These are phyloP conservation scores for Tephrocybe sp. DNA, from an alignment of 768 basidiomycete species.

Conservation along the genomic window DNA sequence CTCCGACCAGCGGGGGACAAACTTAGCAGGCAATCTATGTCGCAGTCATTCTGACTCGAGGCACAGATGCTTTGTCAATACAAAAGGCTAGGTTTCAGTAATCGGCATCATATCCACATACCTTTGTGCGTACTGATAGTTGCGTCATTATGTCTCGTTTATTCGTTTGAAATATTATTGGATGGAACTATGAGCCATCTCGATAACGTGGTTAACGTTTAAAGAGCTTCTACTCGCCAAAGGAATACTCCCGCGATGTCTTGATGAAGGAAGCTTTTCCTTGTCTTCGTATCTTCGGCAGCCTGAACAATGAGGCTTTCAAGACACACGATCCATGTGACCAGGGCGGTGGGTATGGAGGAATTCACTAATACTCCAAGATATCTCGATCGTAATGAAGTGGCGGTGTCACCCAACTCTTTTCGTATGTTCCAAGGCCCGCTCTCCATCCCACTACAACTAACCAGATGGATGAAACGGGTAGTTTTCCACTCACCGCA, in stretches of 20 bases:
- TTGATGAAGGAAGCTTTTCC: not conserved
- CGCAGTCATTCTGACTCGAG: too few relatives aligned
- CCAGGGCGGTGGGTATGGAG: not conserved
- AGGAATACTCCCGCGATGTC: not conserved
- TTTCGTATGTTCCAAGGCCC: conserved; percentile 9
- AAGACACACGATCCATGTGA: not conserved
- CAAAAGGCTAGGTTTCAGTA: too few relatives aligned
- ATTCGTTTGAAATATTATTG: too few relatives aligned
- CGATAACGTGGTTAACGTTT: not conserved
- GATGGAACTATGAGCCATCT: too few relatives aligned
- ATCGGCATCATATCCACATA: too few relatives aligned
- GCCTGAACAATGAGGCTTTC: not conserved
- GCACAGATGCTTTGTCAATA: too few relatives aligned
- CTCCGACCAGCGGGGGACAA: too few relatives aligned
- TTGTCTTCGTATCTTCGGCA: not conserved
- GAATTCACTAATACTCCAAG: not conserved
- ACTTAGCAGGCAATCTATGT: too few relatives aligned
- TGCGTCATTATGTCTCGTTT: not conserved
- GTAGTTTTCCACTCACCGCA: not conserved
- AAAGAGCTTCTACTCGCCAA: not conserved
- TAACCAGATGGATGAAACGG: too few relatives aligned
- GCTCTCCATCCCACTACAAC: not conserved
- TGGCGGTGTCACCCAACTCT: conserved; percentile 6
- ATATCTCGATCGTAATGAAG: not conserved
- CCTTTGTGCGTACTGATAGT: too few relatives aligned